These are phyloP conservation scores for Sphagnurus paluster DNA, from an alignment of 1,284 basidiomycete genomes.

Conservation along the genomic window DNA sequence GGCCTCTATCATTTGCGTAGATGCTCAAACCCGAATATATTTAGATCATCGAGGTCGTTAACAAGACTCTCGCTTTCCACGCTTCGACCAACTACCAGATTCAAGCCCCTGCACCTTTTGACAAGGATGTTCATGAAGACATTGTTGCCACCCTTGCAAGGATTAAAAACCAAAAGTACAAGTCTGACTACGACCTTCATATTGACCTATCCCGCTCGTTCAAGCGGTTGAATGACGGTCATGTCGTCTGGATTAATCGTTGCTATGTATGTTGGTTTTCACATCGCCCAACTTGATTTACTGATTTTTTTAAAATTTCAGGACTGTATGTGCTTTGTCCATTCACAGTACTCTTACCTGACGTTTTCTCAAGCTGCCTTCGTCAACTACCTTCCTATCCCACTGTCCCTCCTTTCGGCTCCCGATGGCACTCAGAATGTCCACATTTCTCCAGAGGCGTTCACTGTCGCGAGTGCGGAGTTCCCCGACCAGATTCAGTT, in stretches of 20 bases:
- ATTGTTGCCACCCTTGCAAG: conserved; percentile 52
- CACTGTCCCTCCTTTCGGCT: conserved; percentile 51
- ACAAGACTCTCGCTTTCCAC: conserved; percentile 61
- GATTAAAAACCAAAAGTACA: conserved; percentile 44
- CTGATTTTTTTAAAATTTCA: conserved; percentile 26
- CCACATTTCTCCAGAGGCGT: conserved; percentile 62
- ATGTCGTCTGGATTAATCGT: conserved; percentile 36
- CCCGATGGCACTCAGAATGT: conserved; percentile 46
- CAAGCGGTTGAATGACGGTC: conserved; percentile 56
- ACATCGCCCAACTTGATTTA: conserved; percentile 23
- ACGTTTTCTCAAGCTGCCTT: conserved; percentile 37
- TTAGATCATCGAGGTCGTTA: conserved; percentile 60
- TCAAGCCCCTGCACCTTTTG: conserved; percentile 33
- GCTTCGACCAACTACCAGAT: conserved; percentile 62
- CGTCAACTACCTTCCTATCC: conserved; percentile 54
- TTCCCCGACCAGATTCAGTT: conserved; percentile 54
- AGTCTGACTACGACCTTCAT: conserved; percentile 58
- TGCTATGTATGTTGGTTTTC: conserved; percentile 36
- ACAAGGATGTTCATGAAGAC: conserved; percentile 57
- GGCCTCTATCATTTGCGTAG: conserved; percentile 1
- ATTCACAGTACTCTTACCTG: background rate
- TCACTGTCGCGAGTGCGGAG: conserved; percentile 52
- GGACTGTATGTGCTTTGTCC: conserved; percentile 43
- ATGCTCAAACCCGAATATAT: background rate
- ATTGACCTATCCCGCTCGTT: conserved; percentile 54